phyloP scores from a whole-genome alignment of 768 basidiomycete species.

The Daedaleopsis nitida region DNA sequence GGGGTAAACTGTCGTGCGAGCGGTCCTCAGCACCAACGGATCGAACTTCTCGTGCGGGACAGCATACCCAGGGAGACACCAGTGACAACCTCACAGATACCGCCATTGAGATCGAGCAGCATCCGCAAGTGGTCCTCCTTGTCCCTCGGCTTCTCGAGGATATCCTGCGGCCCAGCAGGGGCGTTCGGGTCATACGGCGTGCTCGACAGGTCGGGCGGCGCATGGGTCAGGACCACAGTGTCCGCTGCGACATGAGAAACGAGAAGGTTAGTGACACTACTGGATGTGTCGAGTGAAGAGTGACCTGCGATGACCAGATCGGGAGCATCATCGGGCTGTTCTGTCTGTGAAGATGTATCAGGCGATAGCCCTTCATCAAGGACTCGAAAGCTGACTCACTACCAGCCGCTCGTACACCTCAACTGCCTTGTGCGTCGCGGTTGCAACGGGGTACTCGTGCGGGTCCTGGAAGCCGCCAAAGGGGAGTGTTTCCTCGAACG shows the following conservation, averaged over 20 bases:
- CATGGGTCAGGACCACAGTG: slow-evolving; percentile 89
- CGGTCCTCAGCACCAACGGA: not conserved
- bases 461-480: slow-evolving; percentile 67
- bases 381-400: slow-evolving; percentile 37
- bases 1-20: slow-evolving; percentile 61
- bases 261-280: not conserved
- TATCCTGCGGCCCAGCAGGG: slow-evolving; percentile 58
- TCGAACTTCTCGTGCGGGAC: not conserved
- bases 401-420: slow-evolving; percentile 89
- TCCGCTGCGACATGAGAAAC: slow-evolving; percentile 60
- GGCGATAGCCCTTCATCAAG: not conserved
- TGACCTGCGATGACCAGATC: slow-evolving; percentile 80
- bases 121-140: slow-evolving; percentile 85
- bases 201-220: slow-evolving; percentile 59
- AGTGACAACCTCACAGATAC: slow-evolving; percentile 89
- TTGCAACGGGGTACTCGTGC: slow-evolving; percentile 76
- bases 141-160: slow-evolving; percentile 85
- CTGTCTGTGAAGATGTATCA: slow-evolving; percentile 33
- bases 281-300: not conserved
- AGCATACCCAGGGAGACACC: slow-evolving; percentile 76
- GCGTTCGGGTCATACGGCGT: slow-evolving; percentile 52
- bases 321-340: slow-evolving; percentile 67
- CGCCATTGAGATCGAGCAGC: slow-evolving; percentile 85
- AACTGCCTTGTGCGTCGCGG: slow-evolving; percentile 76
- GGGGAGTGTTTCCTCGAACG: slow-evolving; percentile 78